These are phyloP conservation scores for Pyricularia pennisetigena DNA, from an alignment of 2,329 filamentous ascomycete genomes.

Conservation along the genomic window DNA sequence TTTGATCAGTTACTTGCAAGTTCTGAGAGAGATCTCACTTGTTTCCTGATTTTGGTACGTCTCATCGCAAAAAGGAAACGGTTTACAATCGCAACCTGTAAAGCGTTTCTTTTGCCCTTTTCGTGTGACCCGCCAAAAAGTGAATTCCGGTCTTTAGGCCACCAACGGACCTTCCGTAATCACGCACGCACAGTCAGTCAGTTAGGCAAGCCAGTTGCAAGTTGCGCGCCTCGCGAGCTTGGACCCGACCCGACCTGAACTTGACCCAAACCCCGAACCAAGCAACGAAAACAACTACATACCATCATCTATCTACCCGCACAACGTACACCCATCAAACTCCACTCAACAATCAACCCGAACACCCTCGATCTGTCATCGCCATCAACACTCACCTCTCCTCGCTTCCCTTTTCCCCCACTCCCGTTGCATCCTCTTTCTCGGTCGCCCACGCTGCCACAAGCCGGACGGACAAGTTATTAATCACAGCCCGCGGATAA, in stretches of 20 bases:
- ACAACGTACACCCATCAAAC: neutral
- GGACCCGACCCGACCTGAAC: neutral
- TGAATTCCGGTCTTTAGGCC: neutral
- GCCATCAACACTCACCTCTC: neutral
- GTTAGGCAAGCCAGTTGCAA: neutral
- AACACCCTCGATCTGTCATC: neutral
- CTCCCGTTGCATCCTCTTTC: neutral
- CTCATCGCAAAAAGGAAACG: neutral
- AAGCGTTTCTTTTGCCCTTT: neutral
- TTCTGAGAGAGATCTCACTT: neutral
- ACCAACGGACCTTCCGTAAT: constrained; percentile 2
- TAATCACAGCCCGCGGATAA: neutral
- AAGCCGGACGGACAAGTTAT: neutral
- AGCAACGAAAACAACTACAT: neutral
- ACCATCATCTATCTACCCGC: neutral
- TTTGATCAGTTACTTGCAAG: neutral
- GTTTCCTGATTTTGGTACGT: neutral
- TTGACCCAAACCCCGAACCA: neutral
- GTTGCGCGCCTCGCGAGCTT: constrained; percentile 1
- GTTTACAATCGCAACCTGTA: neutral
- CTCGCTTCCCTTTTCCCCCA: neutral
- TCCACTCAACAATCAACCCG: neutral
- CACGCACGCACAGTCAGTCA: neutral
- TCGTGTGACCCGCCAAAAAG: neutral
- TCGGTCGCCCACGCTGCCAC: neutral